A percentile compares a stretch with the other conserved stretches of the same genome.
phyloP scores from a whole-genome alignment of 352 stramenopile species.

The Phytophthora agathidicida region DNA sequence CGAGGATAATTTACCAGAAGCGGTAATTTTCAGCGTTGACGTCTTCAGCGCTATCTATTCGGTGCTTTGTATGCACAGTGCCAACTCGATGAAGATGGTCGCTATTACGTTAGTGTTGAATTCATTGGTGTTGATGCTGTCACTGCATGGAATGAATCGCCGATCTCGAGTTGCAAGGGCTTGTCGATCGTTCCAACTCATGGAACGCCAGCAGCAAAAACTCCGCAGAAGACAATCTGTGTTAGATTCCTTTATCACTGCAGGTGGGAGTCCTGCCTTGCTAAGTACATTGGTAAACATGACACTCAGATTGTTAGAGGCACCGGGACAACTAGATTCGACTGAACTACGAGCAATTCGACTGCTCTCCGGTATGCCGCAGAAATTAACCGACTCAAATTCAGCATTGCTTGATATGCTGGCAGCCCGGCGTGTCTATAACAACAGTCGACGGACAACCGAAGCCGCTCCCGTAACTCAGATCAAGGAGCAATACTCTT shows the following conservation, averaged over 20 bases:
- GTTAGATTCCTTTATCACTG: conserved; percentile 17
- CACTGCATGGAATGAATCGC: conserved; percentile 30
- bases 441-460: conserved; percentile 14
- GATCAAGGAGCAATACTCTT: conserved; percentile 27
- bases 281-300: conserved; percentile 25
- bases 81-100: conserved; percentile 32
- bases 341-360: conserved; percentile 26
- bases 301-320: conserved; percentile 24
- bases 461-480: conserved; percentile 10
- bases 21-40: conserved; percentile 43
- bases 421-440: conserved; percentile 30
- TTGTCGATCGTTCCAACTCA: conserved; percentile 27
- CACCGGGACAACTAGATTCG: conserved; percentile 28
- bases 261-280: conserved; percentile 9
- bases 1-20: conserved; percentile 32
- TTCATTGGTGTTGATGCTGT: conserved; percentile 14
- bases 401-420: conserved; percentile 15
- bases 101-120: conserved; percentile 24
- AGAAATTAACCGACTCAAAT: conserved; percentile 20
- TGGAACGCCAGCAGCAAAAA: conserved; percentile 24
- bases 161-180: conserved; percentile 20
- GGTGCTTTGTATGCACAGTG: conserved; percentile 38
- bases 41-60: conserved; percentile 49
- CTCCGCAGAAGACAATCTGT: conserved; percentile 12
- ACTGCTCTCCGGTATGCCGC: conserved; percentile 28